Conservation (phyloP, 192 early-diverging fungal genomes). For the Dispira parvispora region DNA sequence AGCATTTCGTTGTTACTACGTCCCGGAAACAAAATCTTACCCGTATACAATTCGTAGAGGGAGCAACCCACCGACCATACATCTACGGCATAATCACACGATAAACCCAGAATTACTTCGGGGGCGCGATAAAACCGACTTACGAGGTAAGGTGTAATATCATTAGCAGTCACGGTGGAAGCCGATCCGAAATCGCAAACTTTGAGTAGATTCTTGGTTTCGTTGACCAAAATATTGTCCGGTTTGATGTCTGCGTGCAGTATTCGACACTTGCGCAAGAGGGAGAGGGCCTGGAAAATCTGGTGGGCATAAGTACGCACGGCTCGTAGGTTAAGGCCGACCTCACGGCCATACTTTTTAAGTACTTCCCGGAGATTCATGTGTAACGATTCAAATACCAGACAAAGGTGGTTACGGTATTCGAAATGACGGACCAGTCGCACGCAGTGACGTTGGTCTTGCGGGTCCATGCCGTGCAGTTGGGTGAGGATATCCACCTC, state of each 20-base stretch:
- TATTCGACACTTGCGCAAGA: slow-evolving; percentile 65
- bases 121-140: slow-evolving; percentile 93
- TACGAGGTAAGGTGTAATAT: slow-evolving; percentile 92
- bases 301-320: slow-evolving; percentile 85
- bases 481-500: slow-evolving; percentile 83
- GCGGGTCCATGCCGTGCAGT: slow-evolving; percentile 66
- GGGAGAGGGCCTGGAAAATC: slow-evolving; percentile 65
- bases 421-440: slow-evolving; percentile 72
- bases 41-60: slow-evolving; percentile 89
- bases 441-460: slow-evolving; percentile 78
- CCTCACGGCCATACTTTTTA: slow-evolving; percentile 88
- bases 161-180: slow-evolving; percentile 70
- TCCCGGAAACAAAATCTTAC: slow-evolving; percentile 88
- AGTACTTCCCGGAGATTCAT: slow-evolving; percentile 86
- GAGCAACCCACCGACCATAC: slow-evolving; percentile 94
- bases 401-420: slow-evolving; percentile 76
- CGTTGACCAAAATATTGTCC: slow-evolving; percentile 88
- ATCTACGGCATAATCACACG: slow-evolving; percentile 78
- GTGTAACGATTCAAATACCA: slow-evolving; percentile 87
- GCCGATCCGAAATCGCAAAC: slow-evolving; percentile 92
- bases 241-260: slow-evolving; percentile 97
- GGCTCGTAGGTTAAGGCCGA: slow-evolving; percentile 84
- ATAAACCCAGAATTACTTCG: slow-evolving; percentile 84
- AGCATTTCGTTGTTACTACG: slow-evolving; percentile 95
- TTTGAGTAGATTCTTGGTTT: slow-evolving; percentile 62